These are phyloP conservation scores for Conoideocrella luteorostrata DNA, from an alignment of 2,329 filamentous ascomycete genomes.

Conservation along the genomic window DNA sequence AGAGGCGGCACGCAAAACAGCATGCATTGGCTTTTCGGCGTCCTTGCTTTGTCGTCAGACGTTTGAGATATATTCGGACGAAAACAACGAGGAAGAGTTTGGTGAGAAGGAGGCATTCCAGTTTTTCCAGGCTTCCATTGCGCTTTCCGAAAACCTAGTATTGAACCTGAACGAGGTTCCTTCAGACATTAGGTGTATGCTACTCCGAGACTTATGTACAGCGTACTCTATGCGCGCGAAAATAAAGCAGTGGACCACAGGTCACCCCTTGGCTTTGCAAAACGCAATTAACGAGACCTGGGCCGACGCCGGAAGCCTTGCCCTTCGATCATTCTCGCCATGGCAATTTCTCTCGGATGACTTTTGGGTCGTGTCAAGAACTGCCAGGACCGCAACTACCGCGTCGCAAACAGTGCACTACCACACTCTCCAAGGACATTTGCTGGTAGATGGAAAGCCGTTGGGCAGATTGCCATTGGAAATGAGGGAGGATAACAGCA, in stretches of 20 bases:
- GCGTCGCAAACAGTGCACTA: conserved; percentile 23
- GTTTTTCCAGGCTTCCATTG: conserved; percentile 20
- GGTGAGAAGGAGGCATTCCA: conserved; percentile 5
- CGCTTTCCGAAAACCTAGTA: conserved; percentile 20
- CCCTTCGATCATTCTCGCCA: not conserved
- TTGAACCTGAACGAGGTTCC: conserved; percentile 11
- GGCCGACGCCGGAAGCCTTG: not conserved
- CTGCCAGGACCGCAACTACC: not conserved
- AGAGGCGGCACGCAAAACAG: conserved; percentile 24
- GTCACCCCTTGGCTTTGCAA: not conserved
- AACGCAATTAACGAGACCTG: conserved; percentile 4
- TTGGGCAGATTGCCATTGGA: conserved; percentile 43
- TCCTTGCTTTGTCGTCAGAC: conserved; percentile 48
- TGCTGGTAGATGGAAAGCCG: conserved; percentile 30
- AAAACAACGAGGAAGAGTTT: not conserved
- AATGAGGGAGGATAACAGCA: conserved; percentile 34
- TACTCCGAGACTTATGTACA: conserved; percentile 16
- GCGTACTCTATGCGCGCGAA: conserved; percentile 6
- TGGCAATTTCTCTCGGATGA: not conserved
- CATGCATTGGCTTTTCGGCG: conserved; percentile 43
- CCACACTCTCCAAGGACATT: conserved; percentile 24
- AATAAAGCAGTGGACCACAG: conserved; percentile 5
- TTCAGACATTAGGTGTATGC: conserved; percentile 6
- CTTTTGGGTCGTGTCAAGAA: not conserved
- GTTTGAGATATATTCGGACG: conserved; percentile 16